Percentiles rank a stretch among this genome's conserved stretches.
These are phyloP conservation scores for Phytophthora citricola DNA, from an alignment of 352 stramenopile genomes.

Conservation along the genomic window DNA sequence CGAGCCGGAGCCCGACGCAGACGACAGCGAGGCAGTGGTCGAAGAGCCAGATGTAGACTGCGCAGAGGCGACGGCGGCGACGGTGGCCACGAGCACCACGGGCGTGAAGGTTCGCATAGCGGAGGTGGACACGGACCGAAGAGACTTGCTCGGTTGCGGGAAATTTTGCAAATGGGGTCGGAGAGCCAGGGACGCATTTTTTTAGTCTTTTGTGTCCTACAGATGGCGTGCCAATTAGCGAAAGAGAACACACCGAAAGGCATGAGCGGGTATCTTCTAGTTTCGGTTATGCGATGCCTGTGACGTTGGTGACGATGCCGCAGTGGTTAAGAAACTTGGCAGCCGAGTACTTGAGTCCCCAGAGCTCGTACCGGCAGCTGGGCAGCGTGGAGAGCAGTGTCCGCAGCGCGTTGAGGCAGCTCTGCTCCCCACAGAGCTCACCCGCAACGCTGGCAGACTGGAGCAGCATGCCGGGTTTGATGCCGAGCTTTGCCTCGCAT, in stretches of 20 bases:
- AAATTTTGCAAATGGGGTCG: slow-evolving; percentile 11
- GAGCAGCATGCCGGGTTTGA: slow-evolving; percentile 50
- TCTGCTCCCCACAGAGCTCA: slow-evolving; percentile 41
- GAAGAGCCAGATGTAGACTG: slow-evolving; percentile 21
- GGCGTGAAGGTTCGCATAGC: slow-evolving; percentile 29
- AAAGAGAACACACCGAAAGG: neutral
- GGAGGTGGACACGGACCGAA: neutral
- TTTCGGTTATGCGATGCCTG: slow-evolving; percentile 9
- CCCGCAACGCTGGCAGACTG: slow-evolving; percentile 33
- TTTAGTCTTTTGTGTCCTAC: slow-evolving; percentile 9
- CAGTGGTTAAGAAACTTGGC: slow-evolving; percentile 49
- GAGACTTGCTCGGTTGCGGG: neutral
- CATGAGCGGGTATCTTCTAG: neutral
- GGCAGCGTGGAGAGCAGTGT: slow-evolving; percentile 53
- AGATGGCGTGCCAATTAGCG: slow-evolving; percentile 12
- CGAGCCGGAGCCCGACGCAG: slow-evolving; percentile 24
- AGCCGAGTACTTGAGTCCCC: slow-evolving; percentile 41
- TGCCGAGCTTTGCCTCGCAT: slow-evolving; percentile 47
- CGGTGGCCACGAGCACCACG: slow-evolving; percentile 27
- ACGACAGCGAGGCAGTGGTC: slow-evolving; percentile 18
- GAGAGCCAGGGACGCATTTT: slow-evolving; percentile 19
- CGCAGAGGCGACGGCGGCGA: slow-evolving; percentile 21
- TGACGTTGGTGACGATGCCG: slow-evolving; percentile 43
- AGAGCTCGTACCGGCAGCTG: slow-evolving; percentile 57
- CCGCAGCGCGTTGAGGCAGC: slow-evolving; percentile 52